Evolutionary conservation across 2,329 filamentous ascomycete species (phyloP).

Genomic region (Exserohilum turcica): DNA sequence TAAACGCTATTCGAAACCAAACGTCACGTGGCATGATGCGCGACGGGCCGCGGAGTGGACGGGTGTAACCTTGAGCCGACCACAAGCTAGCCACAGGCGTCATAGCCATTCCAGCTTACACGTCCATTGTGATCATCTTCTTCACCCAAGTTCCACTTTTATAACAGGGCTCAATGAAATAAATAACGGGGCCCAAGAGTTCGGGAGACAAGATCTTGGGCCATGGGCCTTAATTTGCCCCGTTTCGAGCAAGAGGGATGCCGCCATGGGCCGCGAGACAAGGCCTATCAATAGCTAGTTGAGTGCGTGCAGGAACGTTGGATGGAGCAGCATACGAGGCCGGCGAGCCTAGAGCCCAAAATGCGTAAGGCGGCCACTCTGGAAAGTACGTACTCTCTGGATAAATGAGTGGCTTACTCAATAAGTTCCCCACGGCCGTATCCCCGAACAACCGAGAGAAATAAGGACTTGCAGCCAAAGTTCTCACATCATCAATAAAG

Average conservation of each 20-base stretch:
- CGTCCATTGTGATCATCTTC: neutral
- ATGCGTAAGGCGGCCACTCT: neutral
- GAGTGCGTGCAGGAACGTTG: neutral
- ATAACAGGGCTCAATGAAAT: too few species aligned
- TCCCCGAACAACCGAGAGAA: neutral
- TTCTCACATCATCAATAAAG: too few species aligned
- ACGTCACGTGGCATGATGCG: neutral
- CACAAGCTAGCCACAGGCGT: neutral
- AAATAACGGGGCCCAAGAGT: neutral
- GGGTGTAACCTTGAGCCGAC: neutral
- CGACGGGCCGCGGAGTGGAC: conserved; percentile 6
- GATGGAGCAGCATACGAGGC: neutral
- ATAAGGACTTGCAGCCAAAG: too few species aligned
- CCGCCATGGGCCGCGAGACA: neutral
- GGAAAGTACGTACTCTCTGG: neutral
- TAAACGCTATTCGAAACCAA: too few species aligned
- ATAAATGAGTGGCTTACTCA: neutral
- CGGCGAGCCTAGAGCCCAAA: neutral
- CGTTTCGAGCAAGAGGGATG: too few species aligned
- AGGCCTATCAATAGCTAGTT: neutral
- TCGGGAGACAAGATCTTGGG: neutral
- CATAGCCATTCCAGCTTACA: neutral
- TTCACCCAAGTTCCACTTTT: neutral
- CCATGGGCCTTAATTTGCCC: neutral
- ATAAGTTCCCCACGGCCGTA: too few species aligned